These are phyloP conservation scores for Capronia epimyces DNA, from an alignment of 2,329 filamentous ascomycete species.

Conservation along the genomic window DNA sequence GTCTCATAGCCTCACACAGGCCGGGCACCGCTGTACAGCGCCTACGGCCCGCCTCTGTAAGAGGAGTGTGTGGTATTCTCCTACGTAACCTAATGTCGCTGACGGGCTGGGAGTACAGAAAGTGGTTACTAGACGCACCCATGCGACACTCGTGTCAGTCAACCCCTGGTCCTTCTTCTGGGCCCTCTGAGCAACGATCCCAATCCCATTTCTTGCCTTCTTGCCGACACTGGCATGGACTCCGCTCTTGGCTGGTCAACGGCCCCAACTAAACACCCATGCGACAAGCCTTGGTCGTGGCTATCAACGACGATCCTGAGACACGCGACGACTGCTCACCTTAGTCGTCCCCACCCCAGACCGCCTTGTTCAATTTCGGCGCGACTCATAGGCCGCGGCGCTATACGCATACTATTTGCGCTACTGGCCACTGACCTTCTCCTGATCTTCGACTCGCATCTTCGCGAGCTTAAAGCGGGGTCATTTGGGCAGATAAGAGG, in stretches of 20 bases:
- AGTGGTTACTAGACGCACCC: conserved; percentile 6
- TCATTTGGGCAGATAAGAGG: conserved; percentile 15
- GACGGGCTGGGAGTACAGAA: no score
- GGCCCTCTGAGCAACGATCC: background rate
- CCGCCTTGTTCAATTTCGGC: conserved; percentile 21
- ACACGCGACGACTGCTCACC: conserved; percentile 13
- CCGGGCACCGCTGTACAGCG: conserved; percentile 3
- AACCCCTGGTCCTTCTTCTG: conserved; percentile 4
- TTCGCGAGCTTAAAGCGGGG: conserved; percentile 6
- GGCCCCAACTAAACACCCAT: conserved; percentile 8
- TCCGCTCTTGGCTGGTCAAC: conserved; percentile 2
- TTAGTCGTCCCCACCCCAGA: background rate
- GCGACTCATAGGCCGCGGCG: conserved; percentile 13
- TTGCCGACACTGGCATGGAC: no score
- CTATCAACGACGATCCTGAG: conserved; percentile 22
- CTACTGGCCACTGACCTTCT: conserved; percentile 15
- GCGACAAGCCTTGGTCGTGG: conserved; percentile 13
- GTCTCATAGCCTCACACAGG: conserved; percentile 11
- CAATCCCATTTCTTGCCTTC: background rate
- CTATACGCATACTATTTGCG: conserved; percentile 8
- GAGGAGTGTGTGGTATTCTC: conserved; percentile 20
- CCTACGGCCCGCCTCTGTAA: background rate
- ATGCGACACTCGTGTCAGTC: conserved; percentile 16
- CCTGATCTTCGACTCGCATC: conserved; percentile 16
- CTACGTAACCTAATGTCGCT: conserved; percentile 25